Evolutionary conservation across 2,329 filamentous ascomycete genomes (phyloP).

Genomic region (Tothia fuscella): DNA sequence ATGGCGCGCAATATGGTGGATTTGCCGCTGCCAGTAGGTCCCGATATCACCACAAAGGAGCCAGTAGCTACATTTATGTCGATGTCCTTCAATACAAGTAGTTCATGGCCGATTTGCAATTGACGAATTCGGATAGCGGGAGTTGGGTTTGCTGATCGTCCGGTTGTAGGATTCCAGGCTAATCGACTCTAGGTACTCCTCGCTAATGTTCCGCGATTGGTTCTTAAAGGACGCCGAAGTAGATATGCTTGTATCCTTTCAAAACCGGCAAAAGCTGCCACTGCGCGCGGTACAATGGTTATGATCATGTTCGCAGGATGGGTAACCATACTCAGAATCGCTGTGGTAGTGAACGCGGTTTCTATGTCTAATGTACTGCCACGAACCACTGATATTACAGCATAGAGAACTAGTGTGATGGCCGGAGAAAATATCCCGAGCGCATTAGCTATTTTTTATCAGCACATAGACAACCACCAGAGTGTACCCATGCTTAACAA

Average conservation of each 20-base stretch:
- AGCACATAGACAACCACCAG: too few relatives aligned
- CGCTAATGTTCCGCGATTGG: background rate
- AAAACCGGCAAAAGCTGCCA: background rate
- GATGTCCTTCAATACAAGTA: background rate
- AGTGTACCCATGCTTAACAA: background rate
- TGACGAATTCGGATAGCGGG: background rate
- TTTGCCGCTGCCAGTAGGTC: conserved; percentile 18
- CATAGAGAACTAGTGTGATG: background rate
- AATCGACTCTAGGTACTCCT: background rate
- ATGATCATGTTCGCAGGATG: background rate
- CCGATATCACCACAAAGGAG: conserved; percentile 13
- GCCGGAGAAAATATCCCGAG: background rate
- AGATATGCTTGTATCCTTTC: conserved; percentile 3
- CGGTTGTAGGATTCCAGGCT: background rate
- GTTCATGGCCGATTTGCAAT: background rate
- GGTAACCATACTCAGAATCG: background rate
- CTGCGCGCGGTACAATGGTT: background rate
- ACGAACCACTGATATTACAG: background rate
- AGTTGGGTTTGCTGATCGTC: background rate
- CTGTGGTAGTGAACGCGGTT: background rate
- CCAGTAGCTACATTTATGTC: background rate
- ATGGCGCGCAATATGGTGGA: conserved; percentile 15
- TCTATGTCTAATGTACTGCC: background rate
- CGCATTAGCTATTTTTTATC: background rate
- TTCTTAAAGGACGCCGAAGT: background rate